Evolutionary conservation across 2,329 filamentous ascomycete species (phyloP), one percentile per base, ranked within the genome.

Genomic region (Cyphellophora europaea): DNA sequence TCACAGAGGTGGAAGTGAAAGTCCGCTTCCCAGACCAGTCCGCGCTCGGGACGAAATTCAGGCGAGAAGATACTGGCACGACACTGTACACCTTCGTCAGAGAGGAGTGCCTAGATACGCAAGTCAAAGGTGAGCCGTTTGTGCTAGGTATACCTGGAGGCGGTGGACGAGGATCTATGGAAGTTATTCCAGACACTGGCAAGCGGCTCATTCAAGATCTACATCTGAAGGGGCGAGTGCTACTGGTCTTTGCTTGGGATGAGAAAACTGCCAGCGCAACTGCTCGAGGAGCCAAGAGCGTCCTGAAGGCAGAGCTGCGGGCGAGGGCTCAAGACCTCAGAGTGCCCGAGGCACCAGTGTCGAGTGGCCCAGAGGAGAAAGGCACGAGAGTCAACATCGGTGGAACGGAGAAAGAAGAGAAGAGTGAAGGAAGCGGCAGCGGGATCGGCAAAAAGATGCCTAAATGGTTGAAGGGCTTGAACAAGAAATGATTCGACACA

Each of bases 11-110:
- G 19, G 71, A 76, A 17, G 69, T 96, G 44, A 86, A 83, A 45
- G 73, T 95, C 32, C 81, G 88, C 16, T 88, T 95, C 49, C 89
- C 89, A 0, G 88, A 96, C 54, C 83, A 88, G 48, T 82, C 78
- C 38, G 77, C 79, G 35, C 75, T 87, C 19, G 75, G 86, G 33
- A 79, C 79, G 61, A 71, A 69, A n/a, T 77, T 93, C 46, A 71
- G 68, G 2, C 74, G 76, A 13, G 56, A 65, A 1, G 79, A 88
- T 35, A 86, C 82, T 0, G 82, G 79, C 2, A 67, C 71, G 3
- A 71, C 74, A 33, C 65, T 98, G 2, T 86, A 96, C 59, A 64
- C 67, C 11, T 85, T 82, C 44, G 83, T 94, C 12, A 69, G 77
- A 34, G 67, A 66, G 28, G 43, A 49, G 6, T 76, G 89, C 42